Evolutionary conservation across 2,329 filamentous ascomycete species (phyloP).

Genomic region (Mollisiaceae sp.): DNA sequence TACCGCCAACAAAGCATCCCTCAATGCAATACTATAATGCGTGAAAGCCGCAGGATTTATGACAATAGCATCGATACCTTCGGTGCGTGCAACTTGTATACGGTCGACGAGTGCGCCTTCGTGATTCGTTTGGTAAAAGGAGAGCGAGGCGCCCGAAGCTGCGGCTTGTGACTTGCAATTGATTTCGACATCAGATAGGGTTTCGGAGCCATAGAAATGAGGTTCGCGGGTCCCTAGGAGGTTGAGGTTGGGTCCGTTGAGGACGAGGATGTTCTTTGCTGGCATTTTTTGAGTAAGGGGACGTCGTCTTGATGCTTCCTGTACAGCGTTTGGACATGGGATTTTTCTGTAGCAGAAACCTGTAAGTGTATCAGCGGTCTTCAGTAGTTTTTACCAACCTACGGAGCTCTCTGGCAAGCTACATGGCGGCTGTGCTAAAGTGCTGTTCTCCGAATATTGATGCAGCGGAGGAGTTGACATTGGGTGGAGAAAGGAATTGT

Average conservation of each 20-base stretch:
- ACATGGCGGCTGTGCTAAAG: constrained; percentile 8
- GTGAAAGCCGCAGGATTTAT: constrained; percentile 80
- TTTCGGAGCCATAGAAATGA: constrained; percentile 72
- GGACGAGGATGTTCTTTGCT: constrained; percentile 63
- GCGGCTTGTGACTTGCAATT: constrained; percentile 31
- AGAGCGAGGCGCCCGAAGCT: constrained; percentile 48
- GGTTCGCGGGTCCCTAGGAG: constrained; percentile 78
- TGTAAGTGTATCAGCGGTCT: constrained; percentile 1
- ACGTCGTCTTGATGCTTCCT: neutral
- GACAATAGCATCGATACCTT: constrained; percentile 66
- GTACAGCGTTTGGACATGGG: neutral
- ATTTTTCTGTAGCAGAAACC: neutral
- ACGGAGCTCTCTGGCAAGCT: neutral
- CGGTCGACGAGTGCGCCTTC: constrained; percentile 58
- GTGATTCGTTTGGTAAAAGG: constrained; percentile 76
- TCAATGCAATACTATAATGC: constrained; percentile 75
- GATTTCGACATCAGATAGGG: constrained; percentile 63
- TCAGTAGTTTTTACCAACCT: constrained; percentile 14
- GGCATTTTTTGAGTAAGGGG: constrained; percentile 38
- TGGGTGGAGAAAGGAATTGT: constrained; percentile 9
- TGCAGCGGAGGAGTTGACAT: constrained; percentile 12
- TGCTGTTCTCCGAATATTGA: constrained; percentile 6
- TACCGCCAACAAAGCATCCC: constrained; percentile 75
- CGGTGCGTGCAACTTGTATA: constrained; percentile 66
- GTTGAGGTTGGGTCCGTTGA: constrained; percentile 86